Evolutionary conservation across 2,329 filamentous ascomycete species (phyloP), one percentile per base, ranked within the genome.

Genomic region (Sporothrix mexicana): DNA sequence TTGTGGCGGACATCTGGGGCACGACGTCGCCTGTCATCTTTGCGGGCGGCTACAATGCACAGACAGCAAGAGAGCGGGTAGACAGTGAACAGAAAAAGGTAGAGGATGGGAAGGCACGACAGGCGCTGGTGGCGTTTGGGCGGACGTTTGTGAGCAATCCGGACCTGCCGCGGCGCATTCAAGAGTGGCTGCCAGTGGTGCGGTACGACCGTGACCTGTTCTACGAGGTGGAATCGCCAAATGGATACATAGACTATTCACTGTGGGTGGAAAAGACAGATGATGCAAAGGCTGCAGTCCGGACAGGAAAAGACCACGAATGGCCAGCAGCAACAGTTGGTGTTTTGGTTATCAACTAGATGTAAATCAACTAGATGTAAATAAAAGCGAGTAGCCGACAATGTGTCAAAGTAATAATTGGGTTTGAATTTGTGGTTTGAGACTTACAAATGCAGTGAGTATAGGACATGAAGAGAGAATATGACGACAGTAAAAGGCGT

Each of bases 101-200:
- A 13, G 62, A 25, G 30, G 43, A 30, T 12, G 61, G 61, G 1
- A 30, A 41, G n/a, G 3, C 57, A 51, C 45, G 69, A 25, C 20
- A 61, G 25, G 69, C 55, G 8, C 69, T 70, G 20, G 57, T 70
- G 2, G 69, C 69, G 13, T 70, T 70, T 70, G 69, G 69, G 3
- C 69, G 69, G 15, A 70, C 69, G 43, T 70, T 70, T 70, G 69
- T 70, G 23, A 51, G 43, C 43, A 70, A 70, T 43, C 69, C 69
- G 23, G 69, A 70, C 25, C 57, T 70, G 55, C 55, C 69, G 30
- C 69, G 57, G 57, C 69, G 69, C 0, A 45, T 70, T 23, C 69
- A 41, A 8, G 43, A 49, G 69, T 70, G 69, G 69, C 25, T 70
- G 69, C 69, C 69, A 6, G 69, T 70, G 57, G 69, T 51, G 15